Percentiles rank a stretch among this genome's conserved stretches.
phyloP scores from a whole-genome alignment of 1,284 basidiomycete genomes.

The Ganoderma lucidum region DNA sequence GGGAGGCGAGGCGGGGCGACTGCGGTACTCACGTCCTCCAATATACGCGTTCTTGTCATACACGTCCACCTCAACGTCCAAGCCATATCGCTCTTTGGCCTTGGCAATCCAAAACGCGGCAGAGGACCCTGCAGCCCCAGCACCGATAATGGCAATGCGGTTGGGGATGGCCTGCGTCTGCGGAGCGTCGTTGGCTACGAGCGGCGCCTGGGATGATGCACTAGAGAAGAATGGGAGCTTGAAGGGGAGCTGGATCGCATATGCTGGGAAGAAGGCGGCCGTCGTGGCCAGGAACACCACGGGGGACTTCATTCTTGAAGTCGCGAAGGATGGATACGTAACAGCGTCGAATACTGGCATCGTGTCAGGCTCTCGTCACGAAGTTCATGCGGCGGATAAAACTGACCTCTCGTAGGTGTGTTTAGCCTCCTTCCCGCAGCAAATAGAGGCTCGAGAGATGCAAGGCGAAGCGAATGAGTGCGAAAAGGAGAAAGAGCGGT shows the following conservation, averaged over 20 bases:
- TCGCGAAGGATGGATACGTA: background rate
- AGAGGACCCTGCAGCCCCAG: conserved; percentile 86
- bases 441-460: background rate
- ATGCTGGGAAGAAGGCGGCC: conserved; percentile 25
- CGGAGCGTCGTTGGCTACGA: conserved; percentile 13
- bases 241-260: conserved; percentile 31
- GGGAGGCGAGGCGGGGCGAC: background rate
- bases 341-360: background rate
- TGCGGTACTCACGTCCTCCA: conserved; percentile 77
- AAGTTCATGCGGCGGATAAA: background rate
- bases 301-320: conserved; percentile 27
- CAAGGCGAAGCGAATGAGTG: background rate
- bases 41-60: conserved; percentile 81
- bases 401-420: background rate
- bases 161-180: conserved; percentile 26
- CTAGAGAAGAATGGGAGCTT: conserved; percentile 33
- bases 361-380: background rate
- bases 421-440: too few relatives aligned
- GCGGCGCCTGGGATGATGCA: conserved; percentile 21
- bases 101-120: conserved; percentile 89
- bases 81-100: conserved; percentile 71
- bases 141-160: conserved; percentile 83
- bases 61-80: conserved; percentile 81
- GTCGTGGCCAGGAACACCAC: conserved; percentile 20
- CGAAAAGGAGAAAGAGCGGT: background rate